phyloP scores from a whole-genome alignment of 352 stramenopile species.

The Globisporangium alternatum region DNA sequence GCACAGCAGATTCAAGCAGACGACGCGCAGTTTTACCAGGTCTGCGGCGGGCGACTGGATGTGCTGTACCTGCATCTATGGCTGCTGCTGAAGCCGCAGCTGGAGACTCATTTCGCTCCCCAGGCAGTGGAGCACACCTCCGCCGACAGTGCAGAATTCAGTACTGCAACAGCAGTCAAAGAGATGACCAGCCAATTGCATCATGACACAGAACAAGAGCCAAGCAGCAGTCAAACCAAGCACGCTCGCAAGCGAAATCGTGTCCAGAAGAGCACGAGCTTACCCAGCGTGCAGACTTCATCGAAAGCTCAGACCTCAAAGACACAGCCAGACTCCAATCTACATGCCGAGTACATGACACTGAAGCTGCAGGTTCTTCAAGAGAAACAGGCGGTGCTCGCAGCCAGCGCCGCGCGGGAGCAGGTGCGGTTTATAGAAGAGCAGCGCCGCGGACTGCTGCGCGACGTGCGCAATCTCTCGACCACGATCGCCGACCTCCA shows the following conservation, averaged over 20 bases:
- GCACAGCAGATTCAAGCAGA: neutral
- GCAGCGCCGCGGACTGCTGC: neutral
- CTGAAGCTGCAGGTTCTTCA: slow-evolving; percentile 4
- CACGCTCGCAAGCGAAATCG: neutral
- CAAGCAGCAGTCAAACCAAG: neutral
- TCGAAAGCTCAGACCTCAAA: neutral
- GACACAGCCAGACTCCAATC: neutral
- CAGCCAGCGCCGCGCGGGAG: neutral
- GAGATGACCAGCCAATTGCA: neutral
- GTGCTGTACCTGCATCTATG: slow-evolving; percentile 18
- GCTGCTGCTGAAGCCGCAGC: slow-evolving; percentile 9
- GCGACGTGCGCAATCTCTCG: slow-evolving; percentile 12
- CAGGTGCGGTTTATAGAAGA: slow-evolving; percentile 6
- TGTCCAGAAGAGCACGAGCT: neutral
- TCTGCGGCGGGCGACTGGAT: slow-evolving; percentile 4
- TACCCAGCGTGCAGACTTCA: neutral
- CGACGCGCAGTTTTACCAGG: slow-evolving; percentile 6
- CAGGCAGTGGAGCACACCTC: neutral
- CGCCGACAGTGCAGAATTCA: neutral
- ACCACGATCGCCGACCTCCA: slow-evolving; percentile 3
- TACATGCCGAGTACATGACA: neutral
- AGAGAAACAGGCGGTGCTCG: slow-evolving; percentile 1
- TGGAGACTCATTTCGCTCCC: slow-evolving; percentile 7
- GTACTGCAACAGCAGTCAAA: neutral
- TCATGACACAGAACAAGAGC: neutral